Evolutionary conservation across 2,329 filamentous ascomycete species (phyloP).

Genomic region (Capronia coronata): DNA sequence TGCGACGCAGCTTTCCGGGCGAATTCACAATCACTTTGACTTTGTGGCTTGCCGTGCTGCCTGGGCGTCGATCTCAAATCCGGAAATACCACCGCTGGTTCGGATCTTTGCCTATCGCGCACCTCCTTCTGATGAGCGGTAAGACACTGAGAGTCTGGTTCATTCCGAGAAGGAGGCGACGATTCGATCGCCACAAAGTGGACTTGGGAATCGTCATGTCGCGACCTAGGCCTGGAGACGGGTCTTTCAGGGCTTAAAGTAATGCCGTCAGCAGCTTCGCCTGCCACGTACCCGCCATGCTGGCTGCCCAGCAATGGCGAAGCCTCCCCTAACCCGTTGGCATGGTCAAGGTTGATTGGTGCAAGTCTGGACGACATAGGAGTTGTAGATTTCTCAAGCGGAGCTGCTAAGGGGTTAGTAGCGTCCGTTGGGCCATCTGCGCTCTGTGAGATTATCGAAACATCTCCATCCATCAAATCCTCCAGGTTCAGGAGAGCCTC

Average conservation of each 20-base stretch:
- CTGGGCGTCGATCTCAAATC: conserved; percentile 55
- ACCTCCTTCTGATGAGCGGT: conserved; percentile 77
- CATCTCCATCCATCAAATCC: not conserved
- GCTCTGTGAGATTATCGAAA: not conserved
- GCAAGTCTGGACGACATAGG: not conserved
- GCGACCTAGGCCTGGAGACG: conserved; percentile 47
- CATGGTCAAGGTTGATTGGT: not conserved
- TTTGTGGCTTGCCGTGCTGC: conserved; percentile 10
- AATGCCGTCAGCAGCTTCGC: not conserved
- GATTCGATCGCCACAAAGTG: conserved; percentile 65
- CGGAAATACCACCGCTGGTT: conserved; percentile 61
- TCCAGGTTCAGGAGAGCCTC: conserved; percentile 44
- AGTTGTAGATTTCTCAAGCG: not conserved
- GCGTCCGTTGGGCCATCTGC: not conserved
- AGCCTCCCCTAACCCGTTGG: not conserved
- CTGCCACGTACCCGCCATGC: not conserved
- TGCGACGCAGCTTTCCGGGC: conserved; percentile 20
- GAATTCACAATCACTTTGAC: conserved; percentile 18
- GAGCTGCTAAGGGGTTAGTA: not conserved
- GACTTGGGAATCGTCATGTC: conserved; percentile 78
- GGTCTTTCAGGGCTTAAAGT: conserved; percentile 39
- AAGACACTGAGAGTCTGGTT: conserved; percentile 61
- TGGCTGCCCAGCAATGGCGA: conserved; percentile 18
- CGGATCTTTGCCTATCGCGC: conserved; percentile 60
- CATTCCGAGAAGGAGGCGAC: conserved; percentile 45